These are phyloP conservation scores for Colletotrichum spaethianum DNA, from an alignment of 2,329 filamentous ascomycete species.

Conservation along the genomic window DNA sequence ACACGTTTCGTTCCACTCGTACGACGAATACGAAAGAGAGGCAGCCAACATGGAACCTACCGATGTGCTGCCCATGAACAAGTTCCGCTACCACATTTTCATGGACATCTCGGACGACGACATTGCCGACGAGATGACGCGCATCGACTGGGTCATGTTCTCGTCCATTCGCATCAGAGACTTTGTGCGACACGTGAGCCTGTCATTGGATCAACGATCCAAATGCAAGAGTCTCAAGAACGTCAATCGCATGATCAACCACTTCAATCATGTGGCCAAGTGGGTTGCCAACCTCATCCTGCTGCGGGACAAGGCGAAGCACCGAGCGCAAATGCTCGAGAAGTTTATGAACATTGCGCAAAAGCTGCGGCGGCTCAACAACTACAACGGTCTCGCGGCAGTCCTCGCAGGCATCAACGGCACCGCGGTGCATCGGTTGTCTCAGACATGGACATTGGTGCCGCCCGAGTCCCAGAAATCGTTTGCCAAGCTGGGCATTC, in stretches of 20 bases:
- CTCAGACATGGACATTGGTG: conserved; percentile 84
- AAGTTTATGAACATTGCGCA: conserved; percentile 94
- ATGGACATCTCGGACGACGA: conserved; percentile 90
- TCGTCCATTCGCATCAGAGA: conserved; percentile 94
- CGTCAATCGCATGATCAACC: conserved; percentile 93
- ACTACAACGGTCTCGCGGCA: conserved; percentile 97
- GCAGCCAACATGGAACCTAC: conserved; percentile 80
- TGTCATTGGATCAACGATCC: conserved; percentile 79
- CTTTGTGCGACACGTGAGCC: conserved; percentile 89
- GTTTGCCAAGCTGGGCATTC: conserved; percentile 88
- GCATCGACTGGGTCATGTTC: conserved; percentile 99
- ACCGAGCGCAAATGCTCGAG: conserved; percentile 90
- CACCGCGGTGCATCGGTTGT: conserved; percentile 86
- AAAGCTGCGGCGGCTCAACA: conserved; percentile 91
- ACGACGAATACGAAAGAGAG: conserved; percentile 86
- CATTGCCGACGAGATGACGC: conserved; percentile 90
- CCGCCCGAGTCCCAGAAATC: conserved; percentile 81
- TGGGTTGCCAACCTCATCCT: conserved; percentile 89
- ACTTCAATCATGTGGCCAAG: conserved; percentile 89
- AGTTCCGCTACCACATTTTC: conserved; percentile 89
- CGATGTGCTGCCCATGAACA: conserved; percentile 79
- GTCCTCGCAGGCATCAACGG: conserved; percentile 94
- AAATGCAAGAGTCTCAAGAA: conserved; percentile 84
- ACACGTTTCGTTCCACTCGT: conserved; percentile 72
- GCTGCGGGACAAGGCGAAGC: conserved; percentile 94